A percentile compares a stretch with the other conserved stretches of the same genome.
phyloP scores from a whole-genome alignment of 169 alveolate genomes.

The Theileria annulata region DNA sequence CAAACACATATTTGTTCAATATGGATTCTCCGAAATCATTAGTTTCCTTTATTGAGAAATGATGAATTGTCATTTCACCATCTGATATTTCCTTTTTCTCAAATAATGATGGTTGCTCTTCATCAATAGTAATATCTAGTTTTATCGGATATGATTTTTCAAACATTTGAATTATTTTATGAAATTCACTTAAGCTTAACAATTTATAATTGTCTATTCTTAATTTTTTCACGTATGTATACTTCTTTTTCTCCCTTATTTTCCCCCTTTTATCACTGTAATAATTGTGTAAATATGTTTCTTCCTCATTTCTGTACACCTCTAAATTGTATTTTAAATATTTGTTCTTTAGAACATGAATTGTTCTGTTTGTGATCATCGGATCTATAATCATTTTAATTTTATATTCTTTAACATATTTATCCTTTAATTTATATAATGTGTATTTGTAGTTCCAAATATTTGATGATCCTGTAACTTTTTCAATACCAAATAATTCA shows the following conservation, averaged over 20 bases:
- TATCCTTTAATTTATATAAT: not conserved
- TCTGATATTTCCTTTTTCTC: not conserved
- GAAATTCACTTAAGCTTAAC: too few relatives aligned
- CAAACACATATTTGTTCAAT: not conserved
- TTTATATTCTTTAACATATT: not conserved
- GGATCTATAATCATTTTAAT: not conserved
- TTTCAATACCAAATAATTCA: conserved; percentile 6
- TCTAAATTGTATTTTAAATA: not conserved
- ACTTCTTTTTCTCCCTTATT: too few relatives aligned
- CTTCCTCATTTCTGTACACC: not conserved
- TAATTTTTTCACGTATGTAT: not conserved
- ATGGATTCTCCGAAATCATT: not conserved
- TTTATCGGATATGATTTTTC: not conserved
- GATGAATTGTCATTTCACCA: not conserved
- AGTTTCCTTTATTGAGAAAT: not conserved
- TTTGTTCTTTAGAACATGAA: not conserved
- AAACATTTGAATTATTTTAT: not conserved
- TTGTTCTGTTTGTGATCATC: not conserved
- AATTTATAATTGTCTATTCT: not conserved
- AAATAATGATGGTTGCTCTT: not conserved
- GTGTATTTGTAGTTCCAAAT: not conserved
- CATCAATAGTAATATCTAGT: not conserved
- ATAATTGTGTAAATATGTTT: too few relatives aligned
- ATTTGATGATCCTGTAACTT: not conserved
- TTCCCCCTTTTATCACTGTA: not conserved